These are phyloP conservation scores for Fusarium domesticum DNA, from an alignment of 2,329 filamentous ascomycete species.

Conservation along the genomic window DNA sequence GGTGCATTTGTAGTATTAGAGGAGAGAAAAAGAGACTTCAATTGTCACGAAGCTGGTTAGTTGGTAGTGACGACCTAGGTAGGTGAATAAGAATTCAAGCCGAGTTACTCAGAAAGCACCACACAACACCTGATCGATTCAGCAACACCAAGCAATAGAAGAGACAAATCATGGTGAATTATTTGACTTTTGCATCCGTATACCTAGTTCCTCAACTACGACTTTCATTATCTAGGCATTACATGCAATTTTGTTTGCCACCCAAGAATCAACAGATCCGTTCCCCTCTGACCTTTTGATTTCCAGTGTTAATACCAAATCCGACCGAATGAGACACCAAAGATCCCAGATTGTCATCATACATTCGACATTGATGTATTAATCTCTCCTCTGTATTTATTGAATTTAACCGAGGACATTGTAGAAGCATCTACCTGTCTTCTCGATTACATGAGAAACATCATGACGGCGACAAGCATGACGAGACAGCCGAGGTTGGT, in stretches of 20 bases:
- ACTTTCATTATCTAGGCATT: slow-evolving; percentile 26
- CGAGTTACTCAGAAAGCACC: too few species aligned
- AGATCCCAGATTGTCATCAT: slow-evolving; percentile 6
- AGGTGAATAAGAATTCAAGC: too few species aligned
- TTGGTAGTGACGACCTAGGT: too few species aligned
- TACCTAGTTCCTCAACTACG: slow-evolving; percentile 20
- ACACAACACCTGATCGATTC: too few species aligned
- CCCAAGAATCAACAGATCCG: slow-evolving; percentile 23
- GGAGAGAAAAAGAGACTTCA: too few species aligned
- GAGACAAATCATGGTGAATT: slow-evolving; percentile 1
- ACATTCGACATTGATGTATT: slow-evolving; percentile 6
- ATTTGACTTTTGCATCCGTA: slow-evolving; percentile 16
- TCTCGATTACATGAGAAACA: slow-evolving; percentile 33
- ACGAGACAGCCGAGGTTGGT: slow-evolving; percentile 36
- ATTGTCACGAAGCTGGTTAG: too few species aligned
- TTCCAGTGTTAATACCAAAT: slow-evolving; percentile 27
- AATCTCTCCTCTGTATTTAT: slow-evolving; percentile 2
- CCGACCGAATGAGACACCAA: slow-evolving; percentile 18
- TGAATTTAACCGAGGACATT: not conserved
- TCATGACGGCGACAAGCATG: slow-evolving; percentile 36
- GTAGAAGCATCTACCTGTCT: not conserved
- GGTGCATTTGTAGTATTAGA: too few species aligned
- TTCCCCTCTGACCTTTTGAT: slow-evolving; percentile 11
- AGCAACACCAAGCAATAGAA: too few species aligned
- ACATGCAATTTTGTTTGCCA: slow-evolving; percentile 4